Evolutionary conservation across 73 alveolate species (phyloP).

Genomic region (Paramecium octaurelia): DNA sequence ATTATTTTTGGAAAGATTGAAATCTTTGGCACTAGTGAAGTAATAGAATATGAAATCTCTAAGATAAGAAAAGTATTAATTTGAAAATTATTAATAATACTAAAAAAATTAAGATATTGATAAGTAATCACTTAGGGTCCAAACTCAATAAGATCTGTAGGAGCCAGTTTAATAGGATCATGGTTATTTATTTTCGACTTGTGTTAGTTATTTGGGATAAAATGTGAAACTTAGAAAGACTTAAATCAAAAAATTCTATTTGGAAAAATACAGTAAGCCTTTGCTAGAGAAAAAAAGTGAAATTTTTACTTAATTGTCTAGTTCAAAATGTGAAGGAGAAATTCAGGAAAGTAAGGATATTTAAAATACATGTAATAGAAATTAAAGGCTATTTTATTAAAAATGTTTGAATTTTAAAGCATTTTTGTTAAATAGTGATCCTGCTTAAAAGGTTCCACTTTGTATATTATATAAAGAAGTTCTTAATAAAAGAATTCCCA

Average conservation of each 20-base stretch:
- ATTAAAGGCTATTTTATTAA: background rate
- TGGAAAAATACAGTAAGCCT: background rate
- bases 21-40: background rate
- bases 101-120: background rate
- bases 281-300: background rate
- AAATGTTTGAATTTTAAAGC: background rate
- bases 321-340: background rate
- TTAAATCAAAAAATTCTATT: background rate
- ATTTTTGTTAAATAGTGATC: background rate
- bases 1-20: constrained; percentile 2
- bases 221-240: background rate
- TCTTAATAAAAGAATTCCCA: background rate
- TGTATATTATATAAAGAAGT: background rate
- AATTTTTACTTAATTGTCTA: constrained; percentile 17
- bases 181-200: background rate
- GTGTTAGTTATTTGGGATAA: background rate
- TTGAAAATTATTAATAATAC: background rate
- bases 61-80: background rate
- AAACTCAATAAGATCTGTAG: background rate
- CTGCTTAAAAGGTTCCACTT: background rate
- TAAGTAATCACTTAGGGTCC: background rate
- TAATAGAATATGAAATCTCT: background rate
- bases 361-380: background rate
- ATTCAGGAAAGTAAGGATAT: background rate
- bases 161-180: background rate